Evolutionary conservation across 1,284 basidiomycete species (phyloP).

Genomic region (Apiotrichum brassicae): DNA sequence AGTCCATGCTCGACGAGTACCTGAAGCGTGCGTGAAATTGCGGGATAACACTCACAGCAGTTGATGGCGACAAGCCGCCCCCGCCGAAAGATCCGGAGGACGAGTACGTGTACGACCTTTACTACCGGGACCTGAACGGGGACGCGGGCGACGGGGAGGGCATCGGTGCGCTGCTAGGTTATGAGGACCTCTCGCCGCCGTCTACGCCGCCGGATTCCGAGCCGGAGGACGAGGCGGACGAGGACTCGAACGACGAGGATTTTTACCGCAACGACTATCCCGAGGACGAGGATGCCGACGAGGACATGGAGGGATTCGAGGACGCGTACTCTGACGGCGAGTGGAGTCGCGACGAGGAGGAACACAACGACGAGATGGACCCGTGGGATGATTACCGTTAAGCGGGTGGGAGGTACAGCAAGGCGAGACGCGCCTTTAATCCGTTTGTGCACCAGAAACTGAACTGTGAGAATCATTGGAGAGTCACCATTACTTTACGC

Average conservation of each 20-base stretch:
- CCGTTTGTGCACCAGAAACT: too few relatives aligned
- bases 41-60: not conserved
- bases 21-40: slow-evolving; percentile 29
- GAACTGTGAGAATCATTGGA: too few relatives aligned
- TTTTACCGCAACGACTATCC: slow-evolving; percentile 49
- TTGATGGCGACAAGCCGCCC: slow-evolving; percentile 13
- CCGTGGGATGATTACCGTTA: slow-evolving; percentile 31
- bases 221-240: slow-evolving; percentile 47
- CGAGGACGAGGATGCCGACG: slow-evolving; percentile 47
- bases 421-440: too few relatives aligned
- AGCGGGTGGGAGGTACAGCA: too few relatives aligned
- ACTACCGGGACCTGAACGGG: slow-evolving; percentile 38
- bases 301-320: slow-evolving; percentile 41
- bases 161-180: slow-evolving; percentile 28
- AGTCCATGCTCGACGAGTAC: slow-evolving; percentile 46
- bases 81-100: slow-evolving; percentile 36
- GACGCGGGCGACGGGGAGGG: slow-evolving; percentile 4
- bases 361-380: slow-evolving; percentile 23
- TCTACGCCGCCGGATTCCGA: slow-evolving; percentile 37
- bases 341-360: slow-evolving; percentile 25
- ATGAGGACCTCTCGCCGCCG: slow-evolving; percentile 35
- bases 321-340: slow-evolving; percentile 28
- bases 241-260: slow-evolving; percentile 48
- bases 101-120: slow-evolving; percentile 48
- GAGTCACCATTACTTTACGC: too few relatives aligned